Percentiles rank a stretch among this genome's conserved stretches.
These are phyloP conservation scores for Dillenia turbinata DNA, from an alignment of 164 flowering plant species.

Conservation along the genomic window DNA sequence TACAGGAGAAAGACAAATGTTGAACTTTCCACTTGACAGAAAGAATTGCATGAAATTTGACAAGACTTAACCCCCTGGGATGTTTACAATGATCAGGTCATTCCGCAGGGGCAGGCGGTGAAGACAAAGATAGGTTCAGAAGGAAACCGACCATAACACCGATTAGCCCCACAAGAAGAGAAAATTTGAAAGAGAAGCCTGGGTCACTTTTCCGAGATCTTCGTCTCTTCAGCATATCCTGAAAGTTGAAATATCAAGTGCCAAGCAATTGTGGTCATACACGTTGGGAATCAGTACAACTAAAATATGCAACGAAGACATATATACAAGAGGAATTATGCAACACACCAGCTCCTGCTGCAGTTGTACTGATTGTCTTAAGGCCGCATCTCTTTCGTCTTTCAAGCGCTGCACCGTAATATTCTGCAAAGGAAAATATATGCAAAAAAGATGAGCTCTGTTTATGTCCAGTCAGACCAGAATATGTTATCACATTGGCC, in stretches of 20 bases:
- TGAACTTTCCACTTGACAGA: too few relatives aligned
- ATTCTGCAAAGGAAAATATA: conserved; percentile 15
- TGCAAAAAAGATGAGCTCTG: neutral
- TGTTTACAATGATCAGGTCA: conserved; percentile 10
- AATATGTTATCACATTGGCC: too few relatives aligned
- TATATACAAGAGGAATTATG: too few relatives aligned
- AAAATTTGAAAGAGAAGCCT: conserved; percentile 64
- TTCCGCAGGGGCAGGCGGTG: conserved; percentile 39
- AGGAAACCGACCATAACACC: conserved; percentile 66
- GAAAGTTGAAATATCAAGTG: conserved; percentile 4
- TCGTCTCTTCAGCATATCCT: conserved; percentile 58
- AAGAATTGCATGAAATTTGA: too few relatives aligned
- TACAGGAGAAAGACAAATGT: too few relatives aligned
- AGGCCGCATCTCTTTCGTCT: conserved; percentile 73
- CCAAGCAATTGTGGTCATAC: too few relatives aligned
- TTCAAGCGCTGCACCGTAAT: conserved; percentile 46
- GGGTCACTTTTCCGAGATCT: conserved; percentile 34
- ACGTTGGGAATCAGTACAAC: too few relatives aligned
- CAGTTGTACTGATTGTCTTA: conserved; percentile 54
- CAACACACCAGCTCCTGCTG: conserved; percentile 71
- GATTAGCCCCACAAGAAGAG: conserved; percentile 54
- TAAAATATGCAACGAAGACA: too few relatives aligned
- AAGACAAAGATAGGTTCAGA: conserved; percentile 48
- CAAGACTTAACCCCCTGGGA: too few relatives aligned
- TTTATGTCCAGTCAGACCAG: too few relatives aligned